Percentiles rank a stretch among this genome's conserved stretches.
Conservation (phyloP, 805 yeast genomes). For the Komagataella kurtzmanii region DNA sequence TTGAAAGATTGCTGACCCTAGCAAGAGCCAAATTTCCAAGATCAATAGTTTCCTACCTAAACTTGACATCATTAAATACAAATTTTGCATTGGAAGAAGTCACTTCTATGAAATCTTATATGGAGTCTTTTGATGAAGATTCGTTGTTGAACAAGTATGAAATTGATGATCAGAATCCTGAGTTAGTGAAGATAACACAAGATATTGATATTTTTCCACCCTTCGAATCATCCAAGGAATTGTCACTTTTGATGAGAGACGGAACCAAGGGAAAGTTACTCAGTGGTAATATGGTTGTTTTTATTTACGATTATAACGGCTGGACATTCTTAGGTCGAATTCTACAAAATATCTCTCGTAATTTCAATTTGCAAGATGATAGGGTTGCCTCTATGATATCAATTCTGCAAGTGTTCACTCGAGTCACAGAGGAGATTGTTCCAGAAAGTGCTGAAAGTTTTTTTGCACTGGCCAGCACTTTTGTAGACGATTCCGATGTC, state of each 20-base stretch:
- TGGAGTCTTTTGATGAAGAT: constrained; percentile 28
- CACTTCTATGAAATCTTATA: constrained; percentile 44
- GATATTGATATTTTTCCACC: constrained; percentile 35
- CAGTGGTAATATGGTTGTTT: constrained; percentile 33
- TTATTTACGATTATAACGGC: constrained; percentile 66
- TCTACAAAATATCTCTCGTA: constrained; percentile 44
- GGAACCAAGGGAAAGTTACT: constrained; percentile 65
- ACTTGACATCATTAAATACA: constrained; percentile 48
- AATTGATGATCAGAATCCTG: constrained; percentile 40
- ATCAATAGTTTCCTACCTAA: constrained; percentile 44
- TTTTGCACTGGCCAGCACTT: constrained; percentile 20
- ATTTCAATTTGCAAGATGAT: constrained; percentile 19
- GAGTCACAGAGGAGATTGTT: constrained; percentile 26
- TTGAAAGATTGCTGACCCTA: constrained; percentile 31
- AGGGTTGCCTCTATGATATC: background rate
- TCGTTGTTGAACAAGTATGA: constrained; percentile 26
- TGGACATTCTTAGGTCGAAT: constrained; percentile 80
- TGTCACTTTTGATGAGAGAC: constrained; percentile 28
- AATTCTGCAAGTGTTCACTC: constrained; percentile 30
- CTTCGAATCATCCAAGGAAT: constrained; percentile 28
- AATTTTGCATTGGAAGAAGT: constrained; percentile 56
- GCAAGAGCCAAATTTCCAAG: constrained; percentile 68
- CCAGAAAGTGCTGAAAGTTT: constrained; percentile 14
- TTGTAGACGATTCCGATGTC: constrained; percentile 17
- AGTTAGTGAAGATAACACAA: constrained; percentile 27